These are phyloP conservation scores for Podaxis sp. DNA, from an alignment of 768 basidiomycete genomes.

Conservation along the genomic window DNA sequence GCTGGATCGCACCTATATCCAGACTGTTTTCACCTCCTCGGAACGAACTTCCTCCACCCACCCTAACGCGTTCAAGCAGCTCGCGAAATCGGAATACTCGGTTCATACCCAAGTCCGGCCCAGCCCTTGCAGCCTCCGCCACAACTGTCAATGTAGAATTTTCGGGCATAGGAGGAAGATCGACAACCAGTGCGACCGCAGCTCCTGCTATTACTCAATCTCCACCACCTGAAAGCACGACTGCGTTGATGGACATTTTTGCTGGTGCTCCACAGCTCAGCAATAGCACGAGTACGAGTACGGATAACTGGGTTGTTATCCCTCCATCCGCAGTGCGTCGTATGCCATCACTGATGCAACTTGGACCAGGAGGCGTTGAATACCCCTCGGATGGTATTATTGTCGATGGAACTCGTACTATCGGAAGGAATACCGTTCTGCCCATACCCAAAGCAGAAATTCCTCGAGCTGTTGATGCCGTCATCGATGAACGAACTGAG, in stretches of 20 bases:
- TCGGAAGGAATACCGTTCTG: slow-evolving; percentile 21
- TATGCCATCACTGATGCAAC: slow-evolving; percentile 19
- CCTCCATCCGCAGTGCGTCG: slow-evolving; percentile 36
- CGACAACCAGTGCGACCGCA: slow-evolving; percentile 37
- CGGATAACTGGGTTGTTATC: slow-evolving; percentile 75
- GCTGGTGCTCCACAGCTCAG: slow-evolving; percentile 73
- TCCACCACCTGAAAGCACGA: slow-evolving; percentile 12
- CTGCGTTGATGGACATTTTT: slow-evolving; percentile 80
- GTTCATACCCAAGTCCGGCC: slow-evolving; percentile 74
- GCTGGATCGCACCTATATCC: slow-evolving; percentile 87
- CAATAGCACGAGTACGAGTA: slow-evolving; percentile 17
- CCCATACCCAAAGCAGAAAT: slow-evolving; percentile 28
- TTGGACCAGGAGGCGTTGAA: neutral
- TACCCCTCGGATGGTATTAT: neutral
- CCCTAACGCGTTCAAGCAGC: slow-evolving; percentile 19
- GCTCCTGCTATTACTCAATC: slow-evolving; percentile 18
- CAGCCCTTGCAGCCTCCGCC: slow-evolving; percentile 82
- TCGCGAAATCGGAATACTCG: slow-evolving; percentile 35
- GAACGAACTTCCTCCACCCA: slow-evolving; percentile 20
- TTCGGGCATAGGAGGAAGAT: slow-evolving; percentile 57
- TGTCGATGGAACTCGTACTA: slow-evolving; percentile 11
- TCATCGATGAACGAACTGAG: slow-evolving; percentile 57
- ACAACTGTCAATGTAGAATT: slow-evolving; percentile 98
- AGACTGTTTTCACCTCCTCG: slow-evolving; percentile 58
- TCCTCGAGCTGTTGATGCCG: slow-evolving; percentile 74